These are phyloP conservation scores for Leucocoprinus sp. DNA, from an alignment of 768 basidiomycete species.

Conservation along the genomic window DNA sequence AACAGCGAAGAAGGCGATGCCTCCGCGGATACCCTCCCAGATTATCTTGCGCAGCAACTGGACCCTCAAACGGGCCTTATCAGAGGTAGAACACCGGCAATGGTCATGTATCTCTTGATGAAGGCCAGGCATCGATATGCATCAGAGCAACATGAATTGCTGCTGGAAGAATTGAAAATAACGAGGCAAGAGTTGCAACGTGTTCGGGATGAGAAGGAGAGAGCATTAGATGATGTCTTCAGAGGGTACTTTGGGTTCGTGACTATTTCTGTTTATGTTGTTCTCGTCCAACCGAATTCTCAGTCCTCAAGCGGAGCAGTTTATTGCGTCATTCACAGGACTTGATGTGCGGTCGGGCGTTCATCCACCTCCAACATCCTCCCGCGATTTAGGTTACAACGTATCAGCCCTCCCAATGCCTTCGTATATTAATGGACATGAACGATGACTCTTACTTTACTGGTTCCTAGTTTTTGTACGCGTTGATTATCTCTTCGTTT, in stretches of 20 bases:
- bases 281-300: background rate
- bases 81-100: conserved; percentile 56
- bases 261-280: background rate
- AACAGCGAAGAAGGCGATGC: conserved; percentile 31
- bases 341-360: background rate
- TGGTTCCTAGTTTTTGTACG: background rate
- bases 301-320: conserved; percentile 8
- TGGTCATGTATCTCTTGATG: conserved; percentile 62
- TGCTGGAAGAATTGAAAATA: conserved; percentile 57
- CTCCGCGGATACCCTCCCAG: conserved; percentile 34
- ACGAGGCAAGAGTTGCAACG: conserved; percentile 42
- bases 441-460: conserved; percentile 1
- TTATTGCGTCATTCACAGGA: background rate
- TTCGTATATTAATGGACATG: conserved; percentile 9
- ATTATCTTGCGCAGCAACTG: conserved; percentile 40
- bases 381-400: conserved; percentile 5
- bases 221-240: conserved; percentile 41
- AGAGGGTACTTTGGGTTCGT: conserved; percentile 23
- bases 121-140: conserved; percentile 76
- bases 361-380: background rate
- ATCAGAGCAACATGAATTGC: conserved; percentile 54
- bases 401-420: conserved; percentile 2
- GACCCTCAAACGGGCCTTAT: conserved; percentile 57
- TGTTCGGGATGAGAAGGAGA: conserved; percentile 54
- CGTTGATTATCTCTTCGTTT: background rate